These are phyloP conservation scores for Mortierella sp. DNA, from an alignment of 371 early-diverging fungal species.

Conservation along the genomic window DNA sequence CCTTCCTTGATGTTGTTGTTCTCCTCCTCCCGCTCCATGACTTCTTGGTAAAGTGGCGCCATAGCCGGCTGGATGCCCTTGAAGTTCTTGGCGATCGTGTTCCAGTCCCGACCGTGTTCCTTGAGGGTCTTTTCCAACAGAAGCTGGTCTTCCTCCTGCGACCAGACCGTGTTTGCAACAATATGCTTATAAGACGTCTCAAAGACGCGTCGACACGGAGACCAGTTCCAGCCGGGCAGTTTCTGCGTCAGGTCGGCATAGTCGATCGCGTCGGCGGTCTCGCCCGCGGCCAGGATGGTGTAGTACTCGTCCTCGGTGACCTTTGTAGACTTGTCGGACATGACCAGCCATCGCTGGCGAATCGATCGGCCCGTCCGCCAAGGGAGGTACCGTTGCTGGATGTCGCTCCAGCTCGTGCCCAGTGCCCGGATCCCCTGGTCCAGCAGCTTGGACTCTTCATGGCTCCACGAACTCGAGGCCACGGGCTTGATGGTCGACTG, in stretches of 20 bases:
- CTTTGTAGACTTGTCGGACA: conserved; percentile 28
- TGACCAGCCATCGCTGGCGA: conserved; percentile 40
- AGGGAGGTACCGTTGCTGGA: conserved; percentile 31
- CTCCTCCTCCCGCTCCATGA: neutral
- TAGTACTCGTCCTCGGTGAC: conserved; percentile 43
- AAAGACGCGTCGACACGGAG: conserved; percentile 42
- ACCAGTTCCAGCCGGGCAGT: conserved; percentile 41
- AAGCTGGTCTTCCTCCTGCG: conserved; percentile 31
- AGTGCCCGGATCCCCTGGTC: conserved; percentile 41
- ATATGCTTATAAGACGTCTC: conserved; percentile 39
- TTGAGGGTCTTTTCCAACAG: conserved; percentile 20
- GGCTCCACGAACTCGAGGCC: conserved; percentile 23
- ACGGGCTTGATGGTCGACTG: conserved; percentile 16
- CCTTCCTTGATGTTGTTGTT: neutral
- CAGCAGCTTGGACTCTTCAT: conserved; percentile 34
- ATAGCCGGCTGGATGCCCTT: conserved; percentile 33
- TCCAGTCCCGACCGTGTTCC: conserved; percentile 31
- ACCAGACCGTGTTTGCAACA: conserved; percentile 28
- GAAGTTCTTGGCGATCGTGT: conserved; percentile 32
- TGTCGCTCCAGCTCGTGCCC: conserved; percentile 26
- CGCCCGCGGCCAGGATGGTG: conserved; percentile 30
- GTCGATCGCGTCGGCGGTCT: conserved; percentile 13
- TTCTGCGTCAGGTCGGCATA: conserved; percentile 11
- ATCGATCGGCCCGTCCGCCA: conserved; percentile 27
- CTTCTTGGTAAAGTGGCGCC: conserved; percentile 19